A percentile compares a stretch with the other conserved stretches of the same genome.
Evolutionary conservation across 148 eudicot genomes (phyloP).

Genomic region (Vaccinium vitisidaea): DNA sequence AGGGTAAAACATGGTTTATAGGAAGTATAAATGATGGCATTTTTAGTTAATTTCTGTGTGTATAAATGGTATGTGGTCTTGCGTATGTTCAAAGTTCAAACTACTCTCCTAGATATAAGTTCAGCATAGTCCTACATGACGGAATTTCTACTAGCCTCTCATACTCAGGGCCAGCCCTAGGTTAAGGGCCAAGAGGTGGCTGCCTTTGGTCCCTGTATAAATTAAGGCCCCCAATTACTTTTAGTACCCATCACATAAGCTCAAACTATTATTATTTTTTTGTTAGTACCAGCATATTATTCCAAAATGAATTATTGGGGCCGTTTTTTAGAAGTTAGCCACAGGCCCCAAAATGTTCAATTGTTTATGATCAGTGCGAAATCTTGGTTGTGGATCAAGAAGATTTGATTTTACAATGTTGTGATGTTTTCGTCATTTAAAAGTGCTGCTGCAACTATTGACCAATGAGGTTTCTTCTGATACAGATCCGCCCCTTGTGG

Average conservation of each 20-base stretch:
- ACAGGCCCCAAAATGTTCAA: neutral
- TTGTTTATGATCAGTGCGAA: neutral
- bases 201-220: no score
- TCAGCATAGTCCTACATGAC: neutral
- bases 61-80: neutral
- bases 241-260: no score
- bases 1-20: neutral
- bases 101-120: neutral
- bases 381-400: neutral
- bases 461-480: slow-evolving; percentile 6
- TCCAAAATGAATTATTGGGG: no score
- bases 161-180: neutral
- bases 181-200: no score
- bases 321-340: no score
- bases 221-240: no score
- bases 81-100: neutral
- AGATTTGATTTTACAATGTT: neutral
- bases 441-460: neutral
- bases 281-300: no score
- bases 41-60: neutral
- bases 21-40: neutral
- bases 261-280: no score
- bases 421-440: neutral
- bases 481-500: slow-evolving; percentile 57
- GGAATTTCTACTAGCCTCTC: neutral